Evolutionary conservation across 1,284 basidiomycete genomes (phyloP), one percentile per base, ranked within the genome.

Genomic region (Malassezia equina): DNA sequence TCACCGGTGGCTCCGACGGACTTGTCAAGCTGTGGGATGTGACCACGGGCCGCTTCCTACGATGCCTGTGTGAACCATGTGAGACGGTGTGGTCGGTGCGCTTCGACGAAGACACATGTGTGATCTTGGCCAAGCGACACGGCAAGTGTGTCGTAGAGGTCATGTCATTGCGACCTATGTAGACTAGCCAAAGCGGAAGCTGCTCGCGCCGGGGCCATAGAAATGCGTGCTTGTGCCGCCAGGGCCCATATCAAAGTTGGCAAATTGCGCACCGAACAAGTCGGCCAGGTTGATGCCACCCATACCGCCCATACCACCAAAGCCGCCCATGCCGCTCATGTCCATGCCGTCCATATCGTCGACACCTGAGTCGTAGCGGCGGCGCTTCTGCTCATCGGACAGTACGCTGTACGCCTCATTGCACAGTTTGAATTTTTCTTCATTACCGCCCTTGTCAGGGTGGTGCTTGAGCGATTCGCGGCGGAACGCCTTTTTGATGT

Each of bases 91-190:
- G 90, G 90, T 84, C 88, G 76, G 84, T 90, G 34, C 82, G 80
- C 41, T 87, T 85, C 77, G 80, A 82, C 64, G 80, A 82, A 56
- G 88, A 89, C 72, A 83, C 83, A 55, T 86, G 84, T 28, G 87
- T 86, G 29, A 80, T 94, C 47, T 81, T 91, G 77, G 87, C 86
- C 75, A 86, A 84, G 78, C 80, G 88, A 53, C 82, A 80, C 41
- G 86, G 85, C 36, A 86, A 85, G 79, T 93, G 87, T 40, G 83
- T 86, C n/a, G 83, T 93, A 76, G 90, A 94, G 78, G 83, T 94
- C 8, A 69, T 69, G 36, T 71, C 75, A 7, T 75, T 75, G 24
- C 34, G 47, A 12, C 47, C 36, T 29, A 17, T 28, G 36, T 39
- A 15, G 46, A 29, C 32, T 43, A 55, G 33, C 53, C 53, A 32